Percentiles rank a stretch among this genome's conserved stretches.
Evolutionary conservation across 345 rosid genomes (phyloP).

Genomic region (Odontarrhena argentea): DNA sequence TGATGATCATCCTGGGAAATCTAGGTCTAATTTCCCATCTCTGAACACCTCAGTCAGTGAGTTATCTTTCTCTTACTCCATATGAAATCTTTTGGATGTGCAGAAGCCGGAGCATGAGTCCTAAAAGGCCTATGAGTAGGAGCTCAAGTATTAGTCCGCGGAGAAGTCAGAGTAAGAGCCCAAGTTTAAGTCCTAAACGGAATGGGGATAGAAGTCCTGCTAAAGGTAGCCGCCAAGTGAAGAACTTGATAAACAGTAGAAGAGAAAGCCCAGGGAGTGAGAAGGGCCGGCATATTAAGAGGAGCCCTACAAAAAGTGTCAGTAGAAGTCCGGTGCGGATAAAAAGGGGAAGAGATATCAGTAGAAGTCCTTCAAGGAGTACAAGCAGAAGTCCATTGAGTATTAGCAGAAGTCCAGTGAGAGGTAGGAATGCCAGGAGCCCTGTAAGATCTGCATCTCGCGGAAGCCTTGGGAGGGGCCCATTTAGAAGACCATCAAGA

Average conservation of each 20-base stretch:
- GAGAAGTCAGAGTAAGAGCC: conserved; percentile 70
- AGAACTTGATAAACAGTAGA: conserved; percentile 41
- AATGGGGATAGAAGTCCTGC: conserved; percentile 44
- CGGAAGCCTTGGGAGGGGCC: conserved; percentile 41
- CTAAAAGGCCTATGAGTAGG: conserved; percentile 76
- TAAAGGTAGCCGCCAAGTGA: conserved; percentile 42
- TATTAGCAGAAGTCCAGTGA: conserved; percentile 53
- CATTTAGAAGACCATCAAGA: conserved; percentile 32
- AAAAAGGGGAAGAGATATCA: conserved; percentile 36
- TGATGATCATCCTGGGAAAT: conserved; percentile 80
- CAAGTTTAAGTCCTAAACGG: conserved; percentile 58
- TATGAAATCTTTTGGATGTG: conserved; percentile 54
- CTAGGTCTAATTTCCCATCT: conserved; percentile 69
- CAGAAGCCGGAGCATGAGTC: conserved; percentile 95
- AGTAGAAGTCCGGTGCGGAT: conserved; percentile 53
- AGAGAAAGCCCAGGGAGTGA: conserved; percentile 49
- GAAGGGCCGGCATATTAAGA: conserved; percentile 38
- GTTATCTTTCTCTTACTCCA: conserved; percentile 49
- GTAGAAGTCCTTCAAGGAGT: conserved; percentile 54
- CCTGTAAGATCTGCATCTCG: conserved; percentile 42
- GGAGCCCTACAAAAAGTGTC: conserved; percentile 42
- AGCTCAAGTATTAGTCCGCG: conserved; percentile 83
- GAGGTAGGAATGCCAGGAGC: conserved; percentile 53
- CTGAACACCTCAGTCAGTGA: conserved; percentile 48
- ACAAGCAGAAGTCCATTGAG: conserved; percentile 54